Evolutionary conservation across 768 basidiomycete species (phyloP), one percentile per base, ranked within the genome.

Genomic region (Amyloporia xantha): DNA sequence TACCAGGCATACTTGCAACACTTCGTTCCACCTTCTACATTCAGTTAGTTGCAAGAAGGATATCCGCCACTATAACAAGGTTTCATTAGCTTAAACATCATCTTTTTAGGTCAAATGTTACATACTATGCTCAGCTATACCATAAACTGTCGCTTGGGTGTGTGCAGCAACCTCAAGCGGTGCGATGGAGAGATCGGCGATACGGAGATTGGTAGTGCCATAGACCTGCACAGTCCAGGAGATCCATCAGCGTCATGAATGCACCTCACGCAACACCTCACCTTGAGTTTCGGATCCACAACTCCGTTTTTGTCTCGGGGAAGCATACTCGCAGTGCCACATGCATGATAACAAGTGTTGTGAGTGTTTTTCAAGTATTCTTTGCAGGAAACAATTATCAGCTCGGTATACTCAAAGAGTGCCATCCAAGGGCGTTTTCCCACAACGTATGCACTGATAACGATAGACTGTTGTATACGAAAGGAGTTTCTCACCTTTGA

Each of bases 301-400:
- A 73, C 71, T 3, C 71, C 71, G 20, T 56, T 57, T 23, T 67
- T 54, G 15, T 66, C 63, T 27, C 51, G 53, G 13, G 72, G 74
- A 27, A 74, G 60, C 62, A 76, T 68, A 11, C 68, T 67, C 46
- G 65, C 65, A 0, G 67, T 65, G 13, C 71, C 72, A 26, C 65
- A 58, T 13, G 71, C 54, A 44, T 68, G 45, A 21, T 20, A 47
- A 30, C 45, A 37, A 17, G 45, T 37, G 17, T 7, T 17, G 13
- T 11, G 17, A 36, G 15, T 7, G 20, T 36, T 47, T 36, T 35
- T 33, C 19, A 47, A 21, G 21, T 37, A 47, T 15, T 36, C 45
- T 47, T 7, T 7, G 15, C 30, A 15, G 30, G 15, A 33, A 33
- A n/a, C n/a, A 41, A 23, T n/a, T 13, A 5, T 11, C 6, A 20